Conservation (phyloP, 768 basidiomycete genomes). For the Pulveroboletus sp. region DNA sequence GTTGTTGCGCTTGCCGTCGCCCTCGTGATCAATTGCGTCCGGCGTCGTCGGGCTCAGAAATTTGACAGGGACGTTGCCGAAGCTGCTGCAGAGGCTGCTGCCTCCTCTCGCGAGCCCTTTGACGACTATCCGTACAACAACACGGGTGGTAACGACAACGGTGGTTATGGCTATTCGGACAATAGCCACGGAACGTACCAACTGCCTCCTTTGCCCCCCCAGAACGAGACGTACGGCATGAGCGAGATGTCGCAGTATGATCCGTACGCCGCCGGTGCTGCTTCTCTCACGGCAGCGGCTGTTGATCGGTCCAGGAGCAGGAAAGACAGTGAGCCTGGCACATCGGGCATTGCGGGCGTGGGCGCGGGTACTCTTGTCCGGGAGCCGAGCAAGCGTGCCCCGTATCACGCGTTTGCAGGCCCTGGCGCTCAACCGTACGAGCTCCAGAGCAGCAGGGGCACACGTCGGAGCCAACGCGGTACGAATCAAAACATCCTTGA, state of each 20-base stretch:
- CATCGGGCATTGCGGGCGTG: constrained; percentile 38
- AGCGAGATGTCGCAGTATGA: constrained; percentile 42
- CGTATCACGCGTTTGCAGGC: constrained; percentile 38
- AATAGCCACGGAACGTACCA: constrained; percentile 54
- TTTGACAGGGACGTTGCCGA: constrained; percentile 74
- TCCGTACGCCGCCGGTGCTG: constrained; percentile 28
- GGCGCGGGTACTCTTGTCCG: constrained; percentile 30
- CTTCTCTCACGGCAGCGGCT: constrained; percentile 20
- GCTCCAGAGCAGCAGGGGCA: constrained; percentile 9
- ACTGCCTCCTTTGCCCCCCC: constrained; percentile 40
- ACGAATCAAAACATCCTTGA: constrained; percentile 26
- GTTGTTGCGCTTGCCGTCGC: constrained; percentile 47
- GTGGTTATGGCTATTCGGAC: constrained; percentile 40
- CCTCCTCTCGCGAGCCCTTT: constrained; percentile 46
- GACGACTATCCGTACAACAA: constrained; percentile 40
- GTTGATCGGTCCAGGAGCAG: constrained; percentile 21
- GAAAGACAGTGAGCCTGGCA: constrained; percentile 30
- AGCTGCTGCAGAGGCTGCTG: constrained; percentile 61
- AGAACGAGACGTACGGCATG: constrained; percentile 48
- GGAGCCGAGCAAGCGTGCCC: constrained; percentile 28
- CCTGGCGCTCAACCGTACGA: constrained; percentile 24
- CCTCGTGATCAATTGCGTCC: constrained; percentile 46
- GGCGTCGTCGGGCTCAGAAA: constrained; percentile 56
- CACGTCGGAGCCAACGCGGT: constrained; percentile 18
- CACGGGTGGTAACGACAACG: constrained; percentile 16